A percentile compares a stretch with the other conserved stretches of the same genome.
Conservation (phyloP, 192 early-diverging fungal species). For the Coemansia nantahalensis region DNA sequence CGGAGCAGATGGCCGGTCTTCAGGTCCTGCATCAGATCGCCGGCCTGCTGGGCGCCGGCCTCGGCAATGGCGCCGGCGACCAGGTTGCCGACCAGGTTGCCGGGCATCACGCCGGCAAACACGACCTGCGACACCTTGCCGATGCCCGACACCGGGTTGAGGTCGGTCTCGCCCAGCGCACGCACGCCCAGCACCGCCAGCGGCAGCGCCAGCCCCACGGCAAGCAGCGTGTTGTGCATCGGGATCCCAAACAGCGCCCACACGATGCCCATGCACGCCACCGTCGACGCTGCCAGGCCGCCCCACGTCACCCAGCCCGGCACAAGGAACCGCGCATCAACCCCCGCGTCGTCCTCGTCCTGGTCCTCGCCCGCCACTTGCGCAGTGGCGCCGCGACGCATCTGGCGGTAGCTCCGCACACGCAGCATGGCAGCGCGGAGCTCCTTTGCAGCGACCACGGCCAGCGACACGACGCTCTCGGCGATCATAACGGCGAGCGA, state of each 20-base stretch:
- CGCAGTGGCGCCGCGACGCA: neutral
- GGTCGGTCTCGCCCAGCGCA: constrained; percentile 78
- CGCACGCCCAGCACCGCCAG: constrained; percentile 77
- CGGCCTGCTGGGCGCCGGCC: too few relatives aligned
- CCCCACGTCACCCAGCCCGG: constrained; percentile 59
- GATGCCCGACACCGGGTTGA: constrained; percentile 80
- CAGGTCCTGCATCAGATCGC: too few relatives aligned
- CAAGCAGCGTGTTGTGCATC: constrained; percentile 62
- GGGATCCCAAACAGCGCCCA: constrained; percentile 68
- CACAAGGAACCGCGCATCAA: constrained; percentile 57
- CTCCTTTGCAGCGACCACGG: constrained; percentile 53
- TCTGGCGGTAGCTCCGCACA: neutral
- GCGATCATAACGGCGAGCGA: constrained; percentile 78
- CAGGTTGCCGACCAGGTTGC: too few relatives aligned
- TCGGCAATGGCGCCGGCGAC: too few relatives aligned
- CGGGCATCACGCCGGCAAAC: constrained; percentile 74
- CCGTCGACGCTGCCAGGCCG: constrained; percentile 62
- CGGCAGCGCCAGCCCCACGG: constrained; percentile 69
- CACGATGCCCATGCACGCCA: constrained; percentile 63
- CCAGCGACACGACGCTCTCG: constrained; percentile 64
- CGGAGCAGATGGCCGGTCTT: too few relatives aligned
- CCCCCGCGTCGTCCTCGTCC: neutral
- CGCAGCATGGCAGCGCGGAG: constrained; percentile 12
- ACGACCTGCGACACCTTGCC: constrained; percentile 83
- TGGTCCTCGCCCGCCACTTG: neutral